Base-by-base conservation (phyloP, 2,329 filamentous ascomycete species). In the Sarocladiaceae sp. region DNA sequence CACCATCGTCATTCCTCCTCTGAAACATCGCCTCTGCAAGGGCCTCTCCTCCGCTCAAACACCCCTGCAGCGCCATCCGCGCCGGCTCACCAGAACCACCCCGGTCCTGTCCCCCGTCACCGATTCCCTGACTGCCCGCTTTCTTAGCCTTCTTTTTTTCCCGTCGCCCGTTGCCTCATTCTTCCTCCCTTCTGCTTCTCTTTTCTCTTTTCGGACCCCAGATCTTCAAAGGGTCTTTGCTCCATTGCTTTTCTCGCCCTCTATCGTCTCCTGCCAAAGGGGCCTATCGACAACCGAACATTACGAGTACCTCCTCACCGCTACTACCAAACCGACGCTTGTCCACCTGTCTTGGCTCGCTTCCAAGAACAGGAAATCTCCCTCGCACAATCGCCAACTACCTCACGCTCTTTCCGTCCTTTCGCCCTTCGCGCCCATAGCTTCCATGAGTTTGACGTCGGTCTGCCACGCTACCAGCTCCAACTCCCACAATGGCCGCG, bases 401-500 rank as follows among this genome's bases (percentile, higher is more conserved):
- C 23, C 37, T 29, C 23, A 41, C 37, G 37, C 37, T 41, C 37
- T 41, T 41, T 29, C 19, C 26, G 26, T 13, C 23, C 33, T 19
- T 6, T 24, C 18, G 37, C 37, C 51, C 49, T 18, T 21, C 16
- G 32, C 46, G 39, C 48, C 46, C 52, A 48, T 54, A 67, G 69
- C 66, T 66, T 69, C 70, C 72, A 78, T 78, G 74, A 68, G 67
- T 73, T 60, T 67, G 62, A 65, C 61, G 62, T 56, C 61, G 52
- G 53, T 53, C 53, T 56, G 60, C 60, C 56, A 66, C 55, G 56
- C 58, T 53, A 68, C 61, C 61, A 71, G 65, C 60, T 65, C 61
- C 55, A 62, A 66, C 62, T 66, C 61, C 61, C 70, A 74, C 56
- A 60, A 79, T 79, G 75, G 74, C 75, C 62, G 63, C 72, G 60